A percentile compares a stretch with the other conserved stretches of the same genome.
Evolutionary conservation across 2,329 filamentous ascomycete genomes (phyloP).

Genomic region (Sporothrix euskadiensis): DNA sequence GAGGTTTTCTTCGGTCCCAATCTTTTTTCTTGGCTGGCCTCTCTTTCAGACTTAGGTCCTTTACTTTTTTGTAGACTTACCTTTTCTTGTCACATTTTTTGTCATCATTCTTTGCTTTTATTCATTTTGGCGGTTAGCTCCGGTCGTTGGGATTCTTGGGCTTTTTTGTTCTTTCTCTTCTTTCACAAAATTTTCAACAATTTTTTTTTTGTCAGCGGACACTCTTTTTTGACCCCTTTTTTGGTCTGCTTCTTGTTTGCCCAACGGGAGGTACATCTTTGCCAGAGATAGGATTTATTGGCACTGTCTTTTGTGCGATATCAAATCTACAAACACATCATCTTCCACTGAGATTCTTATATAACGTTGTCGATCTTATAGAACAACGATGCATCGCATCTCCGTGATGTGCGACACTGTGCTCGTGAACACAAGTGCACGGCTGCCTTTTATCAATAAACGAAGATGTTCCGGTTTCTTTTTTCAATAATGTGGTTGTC

Average conservation of each 20-base stretch:
- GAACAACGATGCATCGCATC: background rate
- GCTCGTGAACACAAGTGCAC: too few relatives aligned
- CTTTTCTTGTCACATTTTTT: background rate
- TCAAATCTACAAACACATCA: background rate
- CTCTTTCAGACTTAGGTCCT: background rate
- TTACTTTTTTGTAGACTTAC: background rate
- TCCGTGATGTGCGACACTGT: too few relatives aligned
- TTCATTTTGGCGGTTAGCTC: background rate
- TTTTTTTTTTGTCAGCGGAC: background rate
- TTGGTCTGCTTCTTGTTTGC: background rate
- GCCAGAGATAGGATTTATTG: conserved; percentile 13
- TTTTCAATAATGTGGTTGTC: too few relatives aligned
- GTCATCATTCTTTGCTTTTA: background rate
- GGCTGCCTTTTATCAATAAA: too few relatives aligned
- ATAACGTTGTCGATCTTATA: background rate
- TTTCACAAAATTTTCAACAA: background rate
- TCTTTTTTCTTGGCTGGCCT: background rate
- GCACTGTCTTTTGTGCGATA: background rate
- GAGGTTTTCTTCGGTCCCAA: background rate
- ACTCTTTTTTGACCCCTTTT: background rate
- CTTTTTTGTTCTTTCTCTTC: background rate
- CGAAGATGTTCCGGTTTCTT: too few relatives aligned
- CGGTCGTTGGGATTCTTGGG: background rate
- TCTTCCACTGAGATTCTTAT: background rate
- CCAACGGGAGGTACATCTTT: background rate